A percentile compares a stretch with the other conserved stretches of the same genome.
phyloP scores from a whole-genome alignment of 805 yeast genomes.

The Candida ascalaphidarum region DNA sequence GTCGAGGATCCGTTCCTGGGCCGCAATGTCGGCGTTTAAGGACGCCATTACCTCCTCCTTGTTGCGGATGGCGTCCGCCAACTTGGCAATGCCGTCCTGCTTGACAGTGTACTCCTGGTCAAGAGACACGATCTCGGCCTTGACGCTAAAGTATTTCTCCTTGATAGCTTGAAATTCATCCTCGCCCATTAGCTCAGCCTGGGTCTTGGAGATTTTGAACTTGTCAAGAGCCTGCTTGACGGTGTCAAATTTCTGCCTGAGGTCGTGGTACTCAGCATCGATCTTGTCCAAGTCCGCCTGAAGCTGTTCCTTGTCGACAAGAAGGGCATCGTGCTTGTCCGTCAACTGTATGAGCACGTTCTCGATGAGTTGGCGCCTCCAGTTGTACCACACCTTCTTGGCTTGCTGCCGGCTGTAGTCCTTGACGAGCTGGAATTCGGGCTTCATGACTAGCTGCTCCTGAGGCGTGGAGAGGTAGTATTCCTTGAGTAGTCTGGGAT shows the following conservation, averaged over 20 bases:
- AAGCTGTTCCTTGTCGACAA: constrained; percentile 10
- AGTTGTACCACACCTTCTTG: constrained; percentile 49
- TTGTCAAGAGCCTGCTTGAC: constrained; percentile 10
- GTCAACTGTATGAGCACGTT: constrained; percentile 32
- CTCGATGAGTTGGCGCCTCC: constrained; percentile 46
- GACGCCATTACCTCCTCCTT: constrained; percentile 3
- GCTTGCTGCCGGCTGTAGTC: constrained; percentile 46
- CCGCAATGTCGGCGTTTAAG: constrained; percentile 5
- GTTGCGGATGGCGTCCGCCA: constrained; percentile 6
- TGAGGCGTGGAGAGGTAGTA: constrained; percentile 32
- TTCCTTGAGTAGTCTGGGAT: constrained; percentile 42
- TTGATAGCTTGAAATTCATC: constrained; percentile 1
- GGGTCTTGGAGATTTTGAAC: no score
- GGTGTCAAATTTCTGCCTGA: constrained; percentile 3
- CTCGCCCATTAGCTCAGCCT: constrained; percentile 1
- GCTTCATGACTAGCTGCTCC: constrained; percentile 32
- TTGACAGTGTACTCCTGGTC: no score
- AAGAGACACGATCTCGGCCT: no score
- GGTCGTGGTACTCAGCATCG: constrained; percentile 4
- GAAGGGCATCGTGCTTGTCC: constrained; percentile 10
- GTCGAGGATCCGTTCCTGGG: constrained; percentile 4
- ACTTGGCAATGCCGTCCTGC: constrained; percentile 2
- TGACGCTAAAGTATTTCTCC: constrained; percentile 3
- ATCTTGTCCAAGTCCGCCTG: constrained; percentile 6
- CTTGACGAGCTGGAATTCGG: constrained; percentile 43